A percentile compares a stretch with the other conserved stretches of the same genome.
Conservation (phyloP, 2,329 filamentous ascomycete genomes). For the Neofusicoccum parvum region DNA sequence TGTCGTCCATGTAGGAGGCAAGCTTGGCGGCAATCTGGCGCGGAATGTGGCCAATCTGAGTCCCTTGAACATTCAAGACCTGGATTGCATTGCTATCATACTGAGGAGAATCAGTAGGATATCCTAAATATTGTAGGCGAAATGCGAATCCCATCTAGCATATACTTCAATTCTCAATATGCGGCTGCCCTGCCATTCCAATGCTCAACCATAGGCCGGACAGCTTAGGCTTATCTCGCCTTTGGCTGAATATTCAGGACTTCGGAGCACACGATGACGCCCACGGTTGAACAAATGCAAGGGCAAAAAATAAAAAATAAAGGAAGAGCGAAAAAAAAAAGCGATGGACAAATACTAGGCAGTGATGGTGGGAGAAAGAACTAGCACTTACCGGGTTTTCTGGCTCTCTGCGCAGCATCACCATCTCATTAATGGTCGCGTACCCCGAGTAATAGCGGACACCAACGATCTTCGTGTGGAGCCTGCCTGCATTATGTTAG, state of each 20-base stretch:
- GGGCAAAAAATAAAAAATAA: too few relatives aligned
- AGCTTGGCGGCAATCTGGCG: constrained; percentile 69
- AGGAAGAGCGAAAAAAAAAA: too few relatives aligned
- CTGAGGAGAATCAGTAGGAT: not conserved
- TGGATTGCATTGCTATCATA: constrained; percentile 78
- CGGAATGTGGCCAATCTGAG: constrained; percentile 79
- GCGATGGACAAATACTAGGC: too few relatives aligned
- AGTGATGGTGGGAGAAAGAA: not conserved
- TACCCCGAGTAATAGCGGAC: constrained; percentile 45
- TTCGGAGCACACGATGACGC: too few relatives aligned
- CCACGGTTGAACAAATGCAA: too few relatives aligned
- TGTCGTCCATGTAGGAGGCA: constrained; percentile 63
- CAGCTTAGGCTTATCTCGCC: too few relatives aligned
- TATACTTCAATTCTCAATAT: too few relatives aligned
- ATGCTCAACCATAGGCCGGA: too few relatives aligned
- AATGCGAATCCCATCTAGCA: too few relatives aligned
- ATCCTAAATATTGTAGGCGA: too few relatives aligned
- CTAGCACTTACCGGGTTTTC: constrained; percentile 50
- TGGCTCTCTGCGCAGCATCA: constrained; percentile 60
- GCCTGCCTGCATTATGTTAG: constrained; percentile 25
- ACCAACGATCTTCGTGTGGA: constrained; percentile 62
- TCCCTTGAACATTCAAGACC: constrained; percentile 73
- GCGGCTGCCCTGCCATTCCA: too few relatives aligned
- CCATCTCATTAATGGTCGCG: constrained; percentile 39
- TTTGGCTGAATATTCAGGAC: too few relatives aligned